These are phyloP conservation scores for Begonia loranthoides DNA, from an alignment of 306 rosid genomes.

Conservation along the genomic window DNA sequence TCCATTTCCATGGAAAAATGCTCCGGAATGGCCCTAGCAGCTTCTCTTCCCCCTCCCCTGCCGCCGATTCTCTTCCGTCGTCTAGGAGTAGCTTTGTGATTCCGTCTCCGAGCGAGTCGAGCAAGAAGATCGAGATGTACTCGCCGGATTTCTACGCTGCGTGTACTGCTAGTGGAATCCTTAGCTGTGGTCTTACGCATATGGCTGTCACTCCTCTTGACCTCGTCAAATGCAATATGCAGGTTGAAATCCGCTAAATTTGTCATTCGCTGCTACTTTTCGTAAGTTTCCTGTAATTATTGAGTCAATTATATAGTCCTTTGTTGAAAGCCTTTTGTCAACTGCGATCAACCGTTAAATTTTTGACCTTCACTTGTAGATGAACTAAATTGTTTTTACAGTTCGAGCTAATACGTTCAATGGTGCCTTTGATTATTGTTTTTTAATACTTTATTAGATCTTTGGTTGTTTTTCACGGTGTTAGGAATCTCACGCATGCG, in stretches of 20 bases:
- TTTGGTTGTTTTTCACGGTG: too few relatives aligned
- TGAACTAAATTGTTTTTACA: too few relatives aligned
- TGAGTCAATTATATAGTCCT: too few relatives aligned
- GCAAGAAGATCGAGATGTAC: constrained; percentile 69
- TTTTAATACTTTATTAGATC: too few relatives aligned
- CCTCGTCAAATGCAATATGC: constrained; percentile 97
- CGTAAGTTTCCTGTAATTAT: too few relatives aligned
- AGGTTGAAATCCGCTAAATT: constrained; percentile 36
- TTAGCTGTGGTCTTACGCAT: constrained; percentile 92
- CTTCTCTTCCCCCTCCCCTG: constrained; percentile 3
- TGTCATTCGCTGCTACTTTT: not conserved
- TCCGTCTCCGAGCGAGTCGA: constrained; percentile 50
- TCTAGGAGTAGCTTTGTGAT: constrained; percentile 17
- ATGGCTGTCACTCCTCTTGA: constrained; percentile 96
- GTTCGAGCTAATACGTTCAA: too few relatives aligned
- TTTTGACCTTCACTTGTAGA: too few relatives aligned
- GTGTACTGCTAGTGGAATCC: constrained; percentile 73
- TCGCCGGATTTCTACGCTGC: constrained; percentile 83
- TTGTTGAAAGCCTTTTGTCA: too few relatives aligned
- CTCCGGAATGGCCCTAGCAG: constrained; percentile 13
- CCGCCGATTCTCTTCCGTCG: constrained; percentile 12
- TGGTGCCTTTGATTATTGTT: too few relatives aligned
- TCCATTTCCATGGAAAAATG: constrained; percentile 43
- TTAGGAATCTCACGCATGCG: too few relatives aligned
- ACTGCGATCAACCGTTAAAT: too few relatives aligned